Conservation (phyloP, 345 rosid genomes). For the Citrus medica region DNA sequence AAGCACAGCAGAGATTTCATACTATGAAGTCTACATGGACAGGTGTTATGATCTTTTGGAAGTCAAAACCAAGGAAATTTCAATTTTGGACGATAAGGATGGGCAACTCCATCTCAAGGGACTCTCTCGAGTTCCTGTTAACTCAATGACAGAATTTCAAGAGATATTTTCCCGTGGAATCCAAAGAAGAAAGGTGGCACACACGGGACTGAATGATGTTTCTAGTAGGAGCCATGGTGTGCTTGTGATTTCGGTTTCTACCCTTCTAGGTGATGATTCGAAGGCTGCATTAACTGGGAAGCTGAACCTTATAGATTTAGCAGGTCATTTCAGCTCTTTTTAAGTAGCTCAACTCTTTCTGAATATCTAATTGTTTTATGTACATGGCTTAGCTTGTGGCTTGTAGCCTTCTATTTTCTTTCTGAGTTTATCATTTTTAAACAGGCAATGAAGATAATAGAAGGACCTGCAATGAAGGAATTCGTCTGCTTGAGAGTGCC, state of each 20-base stretch:
- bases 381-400: not conserved
- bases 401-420: not conserved
- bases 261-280: constrained; percentile 37
- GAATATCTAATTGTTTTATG: not conserved
- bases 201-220: constrained; percentile 78
- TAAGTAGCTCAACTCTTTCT: not conserved
- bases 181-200: constrained; percentile 76
- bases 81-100: constrained; percentile 63
- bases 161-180: constrained; percentile 54
- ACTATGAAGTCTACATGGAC: constrained; percentile 90
- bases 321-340: constrained; percentile 42
- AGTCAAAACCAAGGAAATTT: constrained; percentile 51
- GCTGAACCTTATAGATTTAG: constrained; percentile 90
- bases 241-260: constrained; percentile 61
- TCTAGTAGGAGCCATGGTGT: constrained; percentile 96
- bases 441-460: constrained; percentile 92
- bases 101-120: constrained; percentile 82
- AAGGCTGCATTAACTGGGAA: constrained; percentile 50
- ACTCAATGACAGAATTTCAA: constrained; percentile 56
- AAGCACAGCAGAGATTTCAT: constrained; percentile 62
- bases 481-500: constrained; percentile 80
- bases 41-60: constrained; percentile 85
- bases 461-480: constrained; percentile 82
- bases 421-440: not conserved
- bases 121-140: constrained; percentile 51